Evolutionary conservation across 73 alveolate genomes (phyloP), one percentile per base, ranked within the genome.

Genomic region (Symbiodinium pilosum): DNA sequence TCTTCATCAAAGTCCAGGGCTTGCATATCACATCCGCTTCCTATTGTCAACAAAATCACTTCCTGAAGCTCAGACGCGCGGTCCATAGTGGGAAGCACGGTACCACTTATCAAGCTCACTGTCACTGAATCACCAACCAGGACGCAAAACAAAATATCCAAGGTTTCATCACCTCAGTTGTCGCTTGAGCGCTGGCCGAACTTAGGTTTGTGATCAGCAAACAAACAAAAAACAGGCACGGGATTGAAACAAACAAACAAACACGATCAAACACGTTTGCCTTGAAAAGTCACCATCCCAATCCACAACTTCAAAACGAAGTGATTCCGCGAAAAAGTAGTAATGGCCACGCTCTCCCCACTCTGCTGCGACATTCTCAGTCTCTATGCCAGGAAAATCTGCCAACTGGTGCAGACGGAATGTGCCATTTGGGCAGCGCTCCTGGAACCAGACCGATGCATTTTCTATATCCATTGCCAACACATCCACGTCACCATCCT

Each of bases 1-100:
- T 83, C 91, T 44, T 42, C 91, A 30, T 83, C 91, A 32, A 83
- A 83, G 91, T 83, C 91, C 8, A 83, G 69, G 68, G 64, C 91
- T 30, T 83, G 91, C 77, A 64, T 8, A 8, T 3, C 47, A 40
- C 38, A 2, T 77, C 36, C 32, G 4, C 87, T 34, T 28, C 38
- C 21, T 40, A n/a, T 20, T n/a, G 32, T 36, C 16, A 9, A 36
- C 87, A 47, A 32, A 64, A 16, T 14, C 21, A 30, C 38, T 24
- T 26, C 41, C 21, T 0, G 38, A 26, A 32, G 77, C 28, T 36
- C 40, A 64, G 1, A 2, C 41, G 64, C 77, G 77, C 38, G 38
- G 36, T 6, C 77, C 36, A 64, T 26, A 3, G 28, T 32, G 38
- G 77, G 77, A 32, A 64, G 12, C 77, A 21, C 41, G 36, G 77